These are phyloP conservation scores for Tetrapisispora nanseiensis DNA, from an alignment of 805 yeast genomes.

Conservation along the genomic window DNA sequence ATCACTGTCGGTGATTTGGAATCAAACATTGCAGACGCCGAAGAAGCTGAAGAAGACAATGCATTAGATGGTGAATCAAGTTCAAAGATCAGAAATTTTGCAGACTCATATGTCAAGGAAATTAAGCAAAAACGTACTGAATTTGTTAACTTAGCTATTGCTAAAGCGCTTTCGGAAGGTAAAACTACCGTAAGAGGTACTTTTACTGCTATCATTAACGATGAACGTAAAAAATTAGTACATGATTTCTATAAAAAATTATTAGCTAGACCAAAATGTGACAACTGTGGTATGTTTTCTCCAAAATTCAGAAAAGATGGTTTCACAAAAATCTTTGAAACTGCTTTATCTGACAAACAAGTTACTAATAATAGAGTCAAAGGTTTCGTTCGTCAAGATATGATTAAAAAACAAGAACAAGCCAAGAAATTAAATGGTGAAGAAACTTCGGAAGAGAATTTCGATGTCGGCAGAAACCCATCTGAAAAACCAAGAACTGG, in stretches of 20 bases:
- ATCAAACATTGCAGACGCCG: slow-evolving; percentile 34
- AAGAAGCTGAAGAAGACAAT: slow-evolving; percentile 33
- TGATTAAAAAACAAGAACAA: slow-evolving; percentile 39
- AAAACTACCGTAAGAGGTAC: slow-evolving; percentile 57
- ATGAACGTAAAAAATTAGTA: slow-evolving; percentile 69
- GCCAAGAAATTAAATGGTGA: slow-evolving; percentile 23
- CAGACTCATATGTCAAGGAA: slow-evolving; percentile 37
- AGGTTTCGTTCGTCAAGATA: slow-evolving; percentile 65
- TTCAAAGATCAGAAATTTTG: slow-evolving; percentile 20
- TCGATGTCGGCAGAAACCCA: slow-evolving; percentile 34
- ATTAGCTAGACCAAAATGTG: slow-evolving; percentile 77
- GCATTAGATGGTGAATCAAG: slow-evolving; percentile 7
- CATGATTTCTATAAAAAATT: slow-evolving; percentile 68
- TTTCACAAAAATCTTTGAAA: slow-evolving; percentile 82
- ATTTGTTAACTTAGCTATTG: slow-evolving; percentile 63
- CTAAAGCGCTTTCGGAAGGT: slow-evolving; percentile 67
- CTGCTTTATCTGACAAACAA: slow-evolving; percentile 75
- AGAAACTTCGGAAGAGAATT: slow-evolving; percentile 24
- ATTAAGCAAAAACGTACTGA: slow-evolving; percentile 52
- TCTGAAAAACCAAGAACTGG: slow-evolving; percentile 55
- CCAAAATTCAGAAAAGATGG: slow-evolving; percentile 96
- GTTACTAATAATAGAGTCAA: slow-evolving; percentile 69
- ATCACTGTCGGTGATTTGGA: slow-evolving; percentile 33
- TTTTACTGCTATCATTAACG: slow-evolving; percentile 74
- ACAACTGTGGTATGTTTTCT: slow-evolving; percentile 90